Percentiles rank a stretch among this genome's conserved stretches.
Evolutionary conservation across 768 basidiomycete genomes (phyloP).

Genomic region (Mycena rosella): DNA sequence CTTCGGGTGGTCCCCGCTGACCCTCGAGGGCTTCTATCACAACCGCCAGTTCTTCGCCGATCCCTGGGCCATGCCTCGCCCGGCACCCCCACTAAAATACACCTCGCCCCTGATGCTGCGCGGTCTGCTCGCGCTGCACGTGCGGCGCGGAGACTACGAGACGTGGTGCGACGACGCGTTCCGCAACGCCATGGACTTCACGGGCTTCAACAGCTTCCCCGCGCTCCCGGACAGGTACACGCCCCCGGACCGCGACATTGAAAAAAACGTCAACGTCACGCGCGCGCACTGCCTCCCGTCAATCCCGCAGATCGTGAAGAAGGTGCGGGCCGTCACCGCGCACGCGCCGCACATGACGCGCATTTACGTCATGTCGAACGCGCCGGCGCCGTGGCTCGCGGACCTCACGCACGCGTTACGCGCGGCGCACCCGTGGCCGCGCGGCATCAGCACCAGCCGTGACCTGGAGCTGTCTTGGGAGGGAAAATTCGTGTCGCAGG

Average conservation of each 20-base stretch:
- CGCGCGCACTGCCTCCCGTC: conserved; percentile 66
- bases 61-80: conserved; percentile 32
- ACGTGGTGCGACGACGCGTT: conserved; percentile 59
- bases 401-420: conserved; percentile 58
- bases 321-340: conserved; percentile 43
- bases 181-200: conserved; percentile 56
- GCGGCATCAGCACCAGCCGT: conserved; percentile 63
- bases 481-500: conserved; percentile 67
- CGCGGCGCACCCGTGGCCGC: conserved; percentile 55
- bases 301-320: conserved; percentile 61
- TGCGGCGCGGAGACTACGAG: conserved; percentile 69
- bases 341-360: conserved; percentile 50
- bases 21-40: conserved; percentile 60
- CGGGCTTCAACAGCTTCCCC: conserved; percentile 67
- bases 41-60: conserved; percentile 59
- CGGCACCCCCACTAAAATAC: too few relatives aligned
- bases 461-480: conserved; percentile 68
- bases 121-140: conserved; percentile 68
- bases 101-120: conserved; percentile 48
- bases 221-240: conserved; percentile 62
- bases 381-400: conserved; percentile 60
- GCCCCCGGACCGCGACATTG: conserved; percentile 33
- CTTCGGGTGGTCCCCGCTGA: conserved; percentile 74
- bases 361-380: conserved; percentile 79
- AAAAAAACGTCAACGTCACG: conserved; percentile 17